These are phyloP conservation scores for Russula griseocarnosa DNA, from an alignment of 768 basidiomycete species.

Conservation along the genomic window DNA sequence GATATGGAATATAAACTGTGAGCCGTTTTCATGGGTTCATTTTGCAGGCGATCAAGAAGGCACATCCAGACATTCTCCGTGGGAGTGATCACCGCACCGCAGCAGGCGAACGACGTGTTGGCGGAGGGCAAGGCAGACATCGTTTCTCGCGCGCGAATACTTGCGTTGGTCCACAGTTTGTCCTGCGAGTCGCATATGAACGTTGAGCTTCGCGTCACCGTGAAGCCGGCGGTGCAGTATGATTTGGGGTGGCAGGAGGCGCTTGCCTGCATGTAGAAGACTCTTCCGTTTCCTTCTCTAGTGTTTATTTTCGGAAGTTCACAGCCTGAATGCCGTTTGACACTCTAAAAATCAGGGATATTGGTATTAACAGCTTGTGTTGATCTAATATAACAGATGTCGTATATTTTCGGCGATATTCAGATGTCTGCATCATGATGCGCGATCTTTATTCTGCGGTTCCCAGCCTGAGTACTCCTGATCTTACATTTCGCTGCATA, in stretches of 20 bases:
- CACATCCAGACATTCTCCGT: constrained; percentile 52
- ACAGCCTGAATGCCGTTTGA: too few relatives aligned
- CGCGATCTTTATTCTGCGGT: too few relatives aligned
- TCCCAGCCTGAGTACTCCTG: too few relatives aligned
- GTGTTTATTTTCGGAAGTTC: too few relatives aligned
- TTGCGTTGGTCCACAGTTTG: constrained; percentile 65
- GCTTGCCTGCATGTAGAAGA: constrained; percentile 31
- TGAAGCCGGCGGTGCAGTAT: constrained; percentile 72
- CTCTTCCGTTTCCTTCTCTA: not conserved
- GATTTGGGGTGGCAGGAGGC: constrained; percentile 52
- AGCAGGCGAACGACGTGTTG: constrained; percentile 58
- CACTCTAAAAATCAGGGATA: too few relatives aligned
- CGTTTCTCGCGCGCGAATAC: constrained; percentile 60
- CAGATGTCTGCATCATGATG: too few relatives aligned
- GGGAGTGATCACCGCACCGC: constrained; percentile 64
- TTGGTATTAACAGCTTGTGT: not conserved
- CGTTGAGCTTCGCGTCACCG: constrained; percentile 57
- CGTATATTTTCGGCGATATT: too few relatives aligned
- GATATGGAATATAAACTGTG: too few relatives aligned
- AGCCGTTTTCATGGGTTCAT: too few relatives aligned
- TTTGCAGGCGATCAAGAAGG: constrained; percentile 39
- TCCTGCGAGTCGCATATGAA: constrained; percentile 55
- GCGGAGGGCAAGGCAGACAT: constrained; percentile 65
- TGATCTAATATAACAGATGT: too few relatives aligned
- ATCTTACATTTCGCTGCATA: too few relatives aligned